These are phyloP conservation scores for Tympanopsis confertula DNA, from an alignment of 2,329 filamentous ascomycete genomes.

Conservation along the genomic window DNA sequence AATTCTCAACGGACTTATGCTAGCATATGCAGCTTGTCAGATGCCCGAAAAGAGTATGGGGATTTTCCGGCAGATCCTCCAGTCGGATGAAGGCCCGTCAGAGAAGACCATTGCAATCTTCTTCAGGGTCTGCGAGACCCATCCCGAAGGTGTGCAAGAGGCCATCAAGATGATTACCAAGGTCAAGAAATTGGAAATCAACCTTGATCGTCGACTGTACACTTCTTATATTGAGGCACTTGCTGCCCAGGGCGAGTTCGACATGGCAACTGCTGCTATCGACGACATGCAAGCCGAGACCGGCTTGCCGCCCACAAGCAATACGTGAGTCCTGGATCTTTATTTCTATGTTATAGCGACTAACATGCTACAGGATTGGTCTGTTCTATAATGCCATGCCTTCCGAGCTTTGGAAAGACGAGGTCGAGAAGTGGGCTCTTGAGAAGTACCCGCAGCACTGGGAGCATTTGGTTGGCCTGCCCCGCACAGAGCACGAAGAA, in stretches of 20 bases:
- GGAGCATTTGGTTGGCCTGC: neutral
- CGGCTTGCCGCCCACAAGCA: neutral
- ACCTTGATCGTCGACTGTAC: neutral
- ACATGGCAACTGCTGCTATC: neutral
- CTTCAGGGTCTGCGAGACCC: neutral
- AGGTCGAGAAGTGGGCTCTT: neutral
- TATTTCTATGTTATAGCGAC: neutral
- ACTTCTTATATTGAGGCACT: neutral
- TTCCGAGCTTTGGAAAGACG: neutral
- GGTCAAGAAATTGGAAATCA: neutral
- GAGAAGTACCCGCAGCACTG: neutral
- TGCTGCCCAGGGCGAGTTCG: neutral
- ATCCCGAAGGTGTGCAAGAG: neutral
- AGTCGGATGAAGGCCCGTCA: neutral
- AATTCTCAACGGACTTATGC: neutral
- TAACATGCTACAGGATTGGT: neutral
- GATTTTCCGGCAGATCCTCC: neutral
- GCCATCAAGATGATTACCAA: neutral
- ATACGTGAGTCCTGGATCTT: neutral
- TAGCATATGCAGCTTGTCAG: neutral
- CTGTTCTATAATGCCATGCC: neutral
- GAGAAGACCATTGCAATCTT: neutral
- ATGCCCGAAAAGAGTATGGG: constrained; percentile 1
- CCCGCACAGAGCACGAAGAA: neutral
- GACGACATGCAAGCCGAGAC: neutral